Percentiles rank a stretch among this genome's conserved stretches.
These are phyloP conservation scores for Coccinonectria pachysandricola DNA, from an alignment of 2,329 filamentous ascomycete species.

Conservation along the genomic window DNA sequence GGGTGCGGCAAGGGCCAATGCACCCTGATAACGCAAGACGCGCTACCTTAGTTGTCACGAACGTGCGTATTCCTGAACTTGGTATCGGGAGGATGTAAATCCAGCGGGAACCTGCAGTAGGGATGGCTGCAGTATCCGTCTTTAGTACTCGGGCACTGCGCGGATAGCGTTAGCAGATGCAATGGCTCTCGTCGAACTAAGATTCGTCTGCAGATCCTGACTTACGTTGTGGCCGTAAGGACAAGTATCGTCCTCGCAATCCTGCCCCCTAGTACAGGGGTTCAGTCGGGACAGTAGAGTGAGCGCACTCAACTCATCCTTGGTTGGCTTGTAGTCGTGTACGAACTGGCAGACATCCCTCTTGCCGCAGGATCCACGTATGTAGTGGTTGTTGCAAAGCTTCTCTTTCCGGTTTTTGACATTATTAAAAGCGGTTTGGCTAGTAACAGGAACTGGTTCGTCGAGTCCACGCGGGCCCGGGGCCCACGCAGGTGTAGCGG, in stretches of 20 bases:
- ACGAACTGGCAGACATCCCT: conserved; percentile 45
- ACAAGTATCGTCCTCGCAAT: conserved; percentile 47
- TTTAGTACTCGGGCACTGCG: conserved; percentile 42
- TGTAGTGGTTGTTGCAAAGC: conserved; percentile 52
- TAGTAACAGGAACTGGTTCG: conserved; percentile 36
- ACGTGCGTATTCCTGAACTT: conserved; percentile 33
- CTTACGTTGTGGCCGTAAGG: conserved; percentile 55
- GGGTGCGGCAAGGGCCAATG: too few relatives aligned
- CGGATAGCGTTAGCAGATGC: conserved; percentile 3
- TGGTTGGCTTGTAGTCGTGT: conserved; percentile 42
- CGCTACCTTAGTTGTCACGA: conserved; percentile 22
- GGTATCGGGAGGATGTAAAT: conserved; percentile 48
- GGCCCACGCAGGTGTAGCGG: conserved; percentile 31
- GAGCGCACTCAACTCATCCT: conserved; percentile 47
- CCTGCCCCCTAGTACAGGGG: conserved; percentile 46
- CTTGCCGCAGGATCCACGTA: conserved; percentile 47
- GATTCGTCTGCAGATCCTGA: too few relatives aligned
- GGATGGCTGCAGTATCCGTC: conserved; percentile 42
- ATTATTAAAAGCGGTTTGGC: conserved; percentile 38
- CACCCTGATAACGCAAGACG: too few relatives aligned
- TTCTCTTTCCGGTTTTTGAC: conserved; percentile 49
- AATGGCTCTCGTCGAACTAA: too few relatives aligned
- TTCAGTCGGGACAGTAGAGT: conserved; percentile 45
- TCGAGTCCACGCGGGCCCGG: conserved; percentile 47
- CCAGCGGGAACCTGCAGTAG: conserved; percentile 43